These are phyloP conservation scores for Hericium coralloides DNA, from an alignment of 768 basidiomycete species.

Conservation along the genomic window DNA sequence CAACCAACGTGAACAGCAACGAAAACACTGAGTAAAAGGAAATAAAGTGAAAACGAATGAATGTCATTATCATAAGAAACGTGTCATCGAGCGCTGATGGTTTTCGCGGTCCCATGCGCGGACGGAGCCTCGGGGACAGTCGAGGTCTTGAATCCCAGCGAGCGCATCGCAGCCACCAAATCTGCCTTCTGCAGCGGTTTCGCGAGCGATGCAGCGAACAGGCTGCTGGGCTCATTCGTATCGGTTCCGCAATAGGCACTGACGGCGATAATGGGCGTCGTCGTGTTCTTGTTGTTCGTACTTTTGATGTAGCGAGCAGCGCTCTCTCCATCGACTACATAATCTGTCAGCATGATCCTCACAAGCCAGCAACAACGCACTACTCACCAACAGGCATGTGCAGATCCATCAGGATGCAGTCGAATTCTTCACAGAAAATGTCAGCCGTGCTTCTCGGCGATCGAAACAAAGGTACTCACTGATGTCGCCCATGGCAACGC, in stretches of 20 bases:
- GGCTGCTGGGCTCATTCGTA: constrained; percentile 48
- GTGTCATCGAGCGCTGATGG: constrained; percentile 6
- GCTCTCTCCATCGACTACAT: constrained; percentile 86
- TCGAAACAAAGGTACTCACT: constrained; percentile 46
- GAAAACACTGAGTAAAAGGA: constrained; percentile 1
- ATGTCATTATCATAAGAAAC: constrained; percentile 1
- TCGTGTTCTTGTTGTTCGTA: constrained; percentile 90
- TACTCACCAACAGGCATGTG: constrained; percentile 89
- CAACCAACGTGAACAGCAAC: not conserved
- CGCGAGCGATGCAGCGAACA: constrained; percentile 74
- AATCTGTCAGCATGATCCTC: not conserved
- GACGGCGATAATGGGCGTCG: constrained; percentile 86
- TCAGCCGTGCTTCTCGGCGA: constrained; percentile 14
- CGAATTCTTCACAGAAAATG: constrained; percentile 58
- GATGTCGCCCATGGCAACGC: constrained; percentile 95
- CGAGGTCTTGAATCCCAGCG: constrained; percentile 86
- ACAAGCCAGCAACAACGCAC: constrained; percentile 10
- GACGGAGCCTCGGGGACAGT: constrained; percentile 41
- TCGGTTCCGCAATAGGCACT: constrained; percentile 80
- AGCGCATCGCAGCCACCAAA: constrained; percentile 68
- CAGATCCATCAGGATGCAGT: constrained; percentile 91
- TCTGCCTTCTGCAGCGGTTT: constrained; percentile 90
- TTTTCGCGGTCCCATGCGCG: constrained; percentile 3
- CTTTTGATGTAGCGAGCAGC: constrained; percentile 97
- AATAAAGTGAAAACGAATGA: constrained; percentile 3